phyloP scores from a whole-genome alignment of 257 asterid species.

The Penstemon davidsonii region DNA sequence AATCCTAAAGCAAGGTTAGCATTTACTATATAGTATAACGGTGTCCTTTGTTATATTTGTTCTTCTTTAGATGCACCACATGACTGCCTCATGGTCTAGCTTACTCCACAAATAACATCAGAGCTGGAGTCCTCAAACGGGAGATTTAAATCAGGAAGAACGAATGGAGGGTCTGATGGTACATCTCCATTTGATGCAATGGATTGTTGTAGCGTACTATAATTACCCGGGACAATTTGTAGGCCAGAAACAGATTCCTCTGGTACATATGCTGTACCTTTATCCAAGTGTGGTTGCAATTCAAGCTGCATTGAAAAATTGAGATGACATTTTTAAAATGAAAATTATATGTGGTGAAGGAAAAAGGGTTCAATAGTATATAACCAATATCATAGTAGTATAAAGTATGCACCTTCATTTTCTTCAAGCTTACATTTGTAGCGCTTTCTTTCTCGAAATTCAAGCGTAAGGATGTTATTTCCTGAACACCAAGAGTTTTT shows the following conservation, averaged over 20 bases:
- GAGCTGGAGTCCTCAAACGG: slow-evolving; percentile 37
- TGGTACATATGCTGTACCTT: slow-evolving; percentile 15
- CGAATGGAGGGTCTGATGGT: slow-evolving; percentile 21
- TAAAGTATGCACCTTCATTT: slow-evolving; percentile 51
- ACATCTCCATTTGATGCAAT: slow-evolving; percentile 7
- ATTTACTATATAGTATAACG: slow-evolving; percentile 26
- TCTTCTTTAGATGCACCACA: neutral
- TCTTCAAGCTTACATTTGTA: slow-evolving; percentile 54
- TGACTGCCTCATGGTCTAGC: slow-evolving; percentile 27
- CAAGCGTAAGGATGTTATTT: slow-evolving; percentile 42
- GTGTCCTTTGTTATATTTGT: slow-evolving; percentile 12
- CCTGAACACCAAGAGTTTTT: slow-evolving; percentile 38
- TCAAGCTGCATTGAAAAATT: slow-evolving; percentile 34
- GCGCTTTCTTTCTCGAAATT: slow-evolving; percentile 54
- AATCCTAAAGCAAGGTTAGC: slow-evolving; percentile 35
- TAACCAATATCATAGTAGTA: neutral
- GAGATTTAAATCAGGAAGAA: slow-evolving; percentile 52
- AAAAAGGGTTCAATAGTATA: neutral
- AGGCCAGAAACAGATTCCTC: slow-evolving; percentile 30
- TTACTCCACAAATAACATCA: slow-evolving; percentile 25
- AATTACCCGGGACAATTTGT: slow-evolving; percentile 6
- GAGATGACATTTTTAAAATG: neutral
- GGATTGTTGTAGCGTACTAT: slow-evolving; percentile 7
- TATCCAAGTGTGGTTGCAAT: slow-evolving; percentile 29
- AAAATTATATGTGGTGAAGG: neutral